Percentiles rank a stretch among this genome's conserved stretches.
Evolutionary conservation across 2,329 filamentous ascomycete genomes (phyloP).

Genomic region (Cryphonectria naterciae): DNA sequence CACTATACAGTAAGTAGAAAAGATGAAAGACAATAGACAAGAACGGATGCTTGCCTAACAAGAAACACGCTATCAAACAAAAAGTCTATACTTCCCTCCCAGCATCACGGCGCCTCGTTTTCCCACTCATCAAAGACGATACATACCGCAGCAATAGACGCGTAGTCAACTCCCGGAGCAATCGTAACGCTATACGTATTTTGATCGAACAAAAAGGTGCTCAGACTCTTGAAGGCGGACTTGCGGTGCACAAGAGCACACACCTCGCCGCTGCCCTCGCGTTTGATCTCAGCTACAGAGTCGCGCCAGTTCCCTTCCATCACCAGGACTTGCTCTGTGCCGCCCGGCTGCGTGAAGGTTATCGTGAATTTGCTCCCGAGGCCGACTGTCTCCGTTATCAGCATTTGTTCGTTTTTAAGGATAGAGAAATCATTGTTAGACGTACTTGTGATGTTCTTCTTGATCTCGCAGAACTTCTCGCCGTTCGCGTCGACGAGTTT

Average conservation of each 20-base stretch:
- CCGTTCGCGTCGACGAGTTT: constrained; percentile 50
- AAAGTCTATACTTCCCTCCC: neutral
- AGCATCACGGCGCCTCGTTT: constrained; percentile 44
- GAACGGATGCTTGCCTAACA: neutral
- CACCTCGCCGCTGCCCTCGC: constrained; percentile 51
- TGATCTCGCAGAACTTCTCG: constrained; percentile 57
- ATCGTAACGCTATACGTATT: constrained; percentile 69
- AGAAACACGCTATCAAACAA: neutral
- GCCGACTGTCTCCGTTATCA: constrained; percentile 42
- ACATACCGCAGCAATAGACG: constrained; percentile 67
- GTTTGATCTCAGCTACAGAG: constrained; percentile 59
- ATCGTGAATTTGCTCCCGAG: constrained; percentile 58
- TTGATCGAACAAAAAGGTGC: constrained; percentile 62
- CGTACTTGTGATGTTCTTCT: constrained; percentile 57
- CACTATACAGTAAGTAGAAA: neutral
- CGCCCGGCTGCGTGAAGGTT: constrained; percentile 56
- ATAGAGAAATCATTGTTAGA: constrained; percentile 28
- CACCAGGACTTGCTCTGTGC: constrained; percentile 49
- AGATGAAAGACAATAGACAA: neutral
- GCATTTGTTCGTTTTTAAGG: no score
- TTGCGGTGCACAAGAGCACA: constrained; percentile 65
- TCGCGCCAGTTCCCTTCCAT: constrained; percentile 68
- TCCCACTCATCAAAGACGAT: constrained; percentile 71
- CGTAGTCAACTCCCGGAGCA: constrained; percentile 68
- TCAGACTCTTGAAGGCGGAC: constrained; percentile 51